Conservation (phyloP, 2,329 filamentous ascomycete genomes). For the Hymenoscyphus salicellus region DNA sequence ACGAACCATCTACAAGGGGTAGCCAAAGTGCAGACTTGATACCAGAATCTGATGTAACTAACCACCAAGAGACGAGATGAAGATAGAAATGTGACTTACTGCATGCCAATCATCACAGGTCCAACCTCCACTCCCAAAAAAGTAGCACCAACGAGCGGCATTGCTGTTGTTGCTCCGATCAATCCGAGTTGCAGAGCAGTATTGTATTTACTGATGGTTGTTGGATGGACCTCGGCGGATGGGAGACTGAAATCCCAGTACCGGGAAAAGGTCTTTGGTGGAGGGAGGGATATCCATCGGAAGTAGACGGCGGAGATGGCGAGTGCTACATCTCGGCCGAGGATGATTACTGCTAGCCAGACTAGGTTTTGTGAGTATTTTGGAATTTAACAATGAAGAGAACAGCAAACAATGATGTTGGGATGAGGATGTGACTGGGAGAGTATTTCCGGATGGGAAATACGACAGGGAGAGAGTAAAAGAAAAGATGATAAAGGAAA, state of each 20-base stretch:
- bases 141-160: slow-evolving; percentile 54
- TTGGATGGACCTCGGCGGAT: slow-evolving; percentile 79
- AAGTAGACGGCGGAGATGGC: slow-evolving; percentile 89
- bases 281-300: slow-evolving; percentile 88
- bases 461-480: not conserved
- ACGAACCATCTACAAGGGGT: too few species aligned
- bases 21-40: too few species aligned
- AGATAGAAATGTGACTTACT: slow-evolving; percentile 49
- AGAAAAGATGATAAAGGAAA: not conserved
- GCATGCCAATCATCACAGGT: slow-evolving; percentile 56
- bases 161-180: slow-evolving; percentile 77
- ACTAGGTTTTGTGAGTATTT: slow-evolving; percentile 45
- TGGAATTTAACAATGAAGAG: not conserved
- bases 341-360: slow-evolving; percentile 85
- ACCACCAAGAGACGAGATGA: not conserved
- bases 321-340: slow-evolving; percentile 82
- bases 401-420: not conserved
- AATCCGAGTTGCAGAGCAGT: slow-evolving; percentile 87
- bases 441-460: not conserved
- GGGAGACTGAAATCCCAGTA: slow-evolving; percentile 98
- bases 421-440: not conserved
- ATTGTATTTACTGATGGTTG: slow-evolving; percentile 85
- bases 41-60: not conserved
- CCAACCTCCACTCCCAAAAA: slow-evolving; percentile 54
- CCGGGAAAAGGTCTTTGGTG: slow-evolving; percentile 84